Evolutionary conservation across 345 rosid genomes (phyloP).

Genomic region (Pugionium cornutum): DNA sequence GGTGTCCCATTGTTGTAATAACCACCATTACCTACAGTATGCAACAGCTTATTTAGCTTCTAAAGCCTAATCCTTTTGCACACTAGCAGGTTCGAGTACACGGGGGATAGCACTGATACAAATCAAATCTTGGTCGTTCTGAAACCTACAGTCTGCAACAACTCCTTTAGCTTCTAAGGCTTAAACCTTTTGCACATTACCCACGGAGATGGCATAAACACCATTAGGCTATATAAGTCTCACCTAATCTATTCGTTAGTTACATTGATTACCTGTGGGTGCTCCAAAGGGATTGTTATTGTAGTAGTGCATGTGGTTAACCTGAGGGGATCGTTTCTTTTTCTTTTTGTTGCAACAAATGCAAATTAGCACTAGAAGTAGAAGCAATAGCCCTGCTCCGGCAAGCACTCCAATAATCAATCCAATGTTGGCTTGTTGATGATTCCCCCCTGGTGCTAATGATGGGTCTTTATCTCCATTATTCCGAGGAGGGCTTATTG

Average conservation of each 20-base stretch:
- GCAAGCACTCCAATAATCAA: conserved; percentile 43
- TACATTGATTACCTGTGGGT: conserved; percentile 29
- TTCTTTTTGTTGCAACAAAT: conserved; percentile 46
- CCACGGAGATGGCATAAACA: too few species aligned
- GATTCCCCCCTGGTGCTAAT: background rate
- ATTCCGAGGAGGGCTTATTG: conserved; percentile 40
- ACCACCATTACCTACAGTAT: conserved; percentile 39
- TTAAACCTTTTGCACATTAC: too few species aligned
- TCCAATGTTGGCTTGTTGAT: conserved; percentile 25
- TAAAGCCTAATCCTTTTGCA: conserved; percentile 19
- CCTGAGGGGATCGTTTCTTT: conserved; percentile 32
- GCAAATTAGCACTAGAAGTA: conserved; percentile 34
- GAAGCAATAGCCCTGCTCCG: conserved; percentile 45
- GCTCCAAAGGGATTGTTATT: conserved; percentile 37
- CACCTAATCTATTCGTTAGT: background rate
- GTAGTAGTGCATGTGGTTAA: conserved; percentile 40
- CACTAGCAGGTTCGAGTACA: background rate
- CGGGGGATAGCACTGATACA: background rate
- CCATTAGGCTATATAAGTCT: background rate
- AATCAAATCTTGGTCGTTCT: background rate
- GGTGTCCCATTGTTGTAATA: conserved; percentile 35
- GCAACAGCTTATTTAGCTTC: conserved; percentile 22
- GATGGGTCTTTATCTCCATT: conserved; percentile 29
- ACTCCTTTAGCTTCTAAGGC: too few species aligned
- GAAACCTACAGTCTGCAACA: too few species aligned